Conservation (phyloP, 768 basidiomycete genomes). For the Crassisporium funariophilum region DNA sequence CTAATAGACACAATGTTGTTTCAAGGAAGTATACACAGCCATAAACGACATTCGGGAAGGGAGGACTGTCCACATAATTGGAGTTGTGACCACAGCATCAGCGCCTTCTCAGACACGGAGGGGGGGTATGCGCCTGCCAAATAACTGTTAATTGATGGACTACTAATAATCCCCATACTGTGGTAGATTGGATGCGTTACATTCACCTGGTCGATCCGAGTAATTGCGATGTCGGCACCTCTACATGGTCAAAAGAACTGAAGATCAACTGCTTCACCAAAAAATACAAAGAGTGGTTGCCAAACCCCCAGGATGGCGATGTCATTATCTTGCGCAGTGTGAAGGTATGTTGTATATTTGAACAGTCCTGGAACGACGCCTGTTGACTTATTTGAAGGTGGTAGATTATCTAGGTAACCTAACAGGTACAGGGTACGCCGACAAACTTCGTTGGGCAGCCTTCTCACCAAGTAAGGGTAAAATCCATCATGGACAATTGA, state of each 20-base stretch:
- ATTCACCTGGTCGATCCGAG: slow-evolving; percentile 58
- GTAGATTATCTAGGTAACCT: slow-evolving; percentile 27
- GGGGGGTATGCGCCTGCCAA: slow-evolving; percentile 23
- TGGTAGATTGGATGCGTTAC: slow-evolving; percentile 47
- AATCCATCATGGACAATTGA: slow-evolving; percentile 39
- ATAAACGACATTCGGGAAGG: slow-evolving; percentile 11
- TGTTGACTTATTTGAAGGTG: slow-evolving; percentile 28
- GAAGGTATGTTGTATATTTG: slow-evolving; percentile 39
- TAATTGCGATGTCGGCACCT: slow-evolving; percentile 31
- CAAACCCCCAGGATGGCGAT: slow-evolving; percentile 48
- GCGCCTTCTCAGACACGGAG: slow-evolving; percentile 14
- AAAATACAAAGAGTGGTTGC: slow-evolving; percentile 50
- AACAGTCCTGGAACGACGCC: not conserved
- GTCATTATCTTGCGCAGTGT: slow-evolving; percentile 52
- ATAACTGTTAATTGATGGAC: not conserved
- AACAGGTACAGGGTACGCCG: slow-evolving; percentile 46
- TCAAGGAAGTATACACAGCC: slow-evolving; percentile 19
- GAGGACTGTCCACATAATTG: slow-evolving; percentile 21
- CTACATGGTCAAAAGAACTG: slow-evolving; percentile 25
- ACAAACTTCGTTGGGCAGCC: slow-evolving; percentile 56
- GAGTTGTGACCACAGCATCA: slow-evolving; percentile 23
- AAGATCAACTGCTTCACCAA: slow-evolving; percentile 56
- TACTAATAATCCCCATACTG: not conserved
- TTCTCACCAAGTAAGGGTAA: slow-evolving; percentile 43
- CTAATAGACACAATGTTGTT: not conserved